phyloP scores from a whole-genome alignment of 495 filamentous ascomycete genomes.

The Hypoxylon subgilvum region DNA sequence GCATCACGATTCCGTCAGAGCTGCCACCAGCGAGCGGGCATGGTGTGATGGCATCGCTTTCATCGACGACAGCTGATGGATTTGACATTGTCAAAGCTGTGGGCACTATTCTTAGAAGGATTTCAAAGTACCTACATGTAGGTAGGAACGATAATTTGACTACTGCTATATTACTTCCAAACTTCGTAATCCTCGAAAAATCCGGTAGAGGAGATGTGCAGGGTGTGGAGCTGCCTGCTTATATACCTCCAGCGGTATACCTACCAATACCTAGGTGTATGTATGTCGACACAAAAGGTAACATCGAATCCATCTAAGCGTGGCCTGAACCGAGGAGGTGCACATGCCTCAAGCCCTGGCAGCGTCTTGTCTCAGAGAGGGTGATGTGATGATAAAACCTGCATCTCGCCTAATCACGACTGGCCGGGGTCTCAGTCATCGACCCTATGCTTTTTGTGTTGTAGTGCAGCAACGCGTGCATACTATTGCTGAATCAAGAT shows the following conservation, averaged over 20 bases:
- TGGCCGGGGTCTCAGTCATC: slow-evolving; percentile 23
- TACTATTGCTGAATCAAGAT: slow-evolving; percentile 30
- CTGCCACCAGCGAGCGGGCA: slow-evolving; percentile 25
- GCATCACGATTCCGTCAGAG: slow-evolving; percentile 8
- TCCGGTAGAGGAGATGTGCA: too few species aligned
- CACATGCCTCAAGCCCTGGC: slow-evolving; percentile 21
- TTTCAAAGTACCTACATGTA: too few species aligned
- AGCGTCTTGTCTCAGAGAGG: slow-evolving; percentile 18
- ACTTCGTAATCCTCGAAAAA: not conserved
- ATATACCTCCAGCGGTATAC: too few species aligned
- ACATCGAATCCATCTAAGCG: slow-evolving; percentile 15
- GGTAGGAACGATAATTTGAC: not conserved
- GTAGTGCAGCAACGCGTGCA: slow-evolving; percentile 24
- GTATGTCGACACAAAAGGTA: slow-evolving; percentile 17
- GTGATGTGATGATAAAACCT: slow-evolving; percentile 40
- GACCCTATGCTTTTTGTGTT: slow-evolving; percentile 16
- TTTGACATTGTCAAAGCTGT: slow-evolving; percentile 12
- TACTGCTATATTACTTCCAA: slow-evolving; percentile 6
- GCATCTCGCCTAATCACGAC: slow-evolving; percentile 30
- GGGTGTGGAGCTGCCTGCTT: slow-evolving; percentile 22
- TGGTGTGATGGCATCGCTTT: slow-evolving; percentile 43
- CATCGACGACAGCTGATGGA: slow-evolving; percentile 19
- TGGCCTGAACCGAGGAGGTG: slow-evolving; percentile 17
- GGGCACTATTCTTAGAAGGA: slow-evolving; percentile 12
- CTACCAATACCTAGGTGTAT: not conserved